phyloP scores from a whole-genome alignment of 345 rosid species.

The Psidium guajava region DNA sequence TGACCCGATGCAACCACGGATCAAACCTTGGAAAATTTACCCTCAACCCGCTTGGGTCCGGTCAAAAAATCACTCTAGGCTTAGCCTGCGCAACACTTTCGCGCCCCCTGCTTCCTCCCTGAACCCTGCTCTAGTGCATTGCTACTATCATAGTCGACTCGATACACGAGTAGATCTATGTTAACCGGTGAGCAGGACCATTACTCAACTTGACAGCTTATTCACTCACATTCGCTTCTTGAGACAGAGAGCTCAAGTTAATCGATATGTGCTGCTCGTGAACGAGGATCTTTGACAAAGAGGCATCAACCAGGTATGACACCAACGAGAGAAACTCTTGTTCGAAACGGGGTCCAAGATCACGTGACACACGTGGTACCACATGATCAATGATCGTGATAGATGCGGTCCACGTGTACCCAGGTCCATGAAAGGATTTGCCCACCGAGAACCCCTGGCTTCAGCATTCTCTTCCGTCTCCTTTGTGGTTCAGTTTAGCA shows the following conservation, averaged over 20 bases:
- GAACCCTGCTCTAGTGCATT: background rate
- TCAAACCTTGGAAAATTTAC: background rate
- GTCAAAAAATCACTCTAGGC: background rate
- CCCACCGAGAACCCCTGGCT: background rate
- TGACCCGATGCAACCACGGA: background rate
- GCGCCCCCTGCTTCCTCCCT: background rate
- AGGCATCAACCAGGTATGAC: background rate
- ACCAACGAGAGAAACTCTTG: background rate
- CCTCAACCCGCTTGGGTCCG: rapidly evolving
- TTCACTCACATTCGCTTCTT: background rate
- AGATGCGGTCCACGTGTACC: background rate
- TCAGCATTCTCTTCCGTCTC: background rate
- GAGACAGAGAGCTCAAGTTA: background rate
- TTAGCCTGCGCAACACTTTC: background rate
- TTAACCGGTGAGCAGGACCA: background rate
- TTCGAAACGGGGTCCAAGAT: background rate
- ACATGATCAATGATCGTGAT: background rate
- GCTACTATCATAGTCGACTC: background rate
- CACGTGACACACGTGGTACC: background rate
- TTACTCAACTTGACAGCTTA: background rate
- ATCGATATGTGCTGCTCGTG: background rate
- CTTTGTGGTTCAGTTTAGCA: background rate
- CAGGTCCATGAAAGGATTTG: background rate
- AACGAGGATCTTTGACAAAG: background rate
- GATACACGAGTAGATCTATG: background rate